Evolutionary conservation across 2,329 filamentous ascomycete species (phyloP).

Genomic region (Malbranchea cinnamomea): DNA sequence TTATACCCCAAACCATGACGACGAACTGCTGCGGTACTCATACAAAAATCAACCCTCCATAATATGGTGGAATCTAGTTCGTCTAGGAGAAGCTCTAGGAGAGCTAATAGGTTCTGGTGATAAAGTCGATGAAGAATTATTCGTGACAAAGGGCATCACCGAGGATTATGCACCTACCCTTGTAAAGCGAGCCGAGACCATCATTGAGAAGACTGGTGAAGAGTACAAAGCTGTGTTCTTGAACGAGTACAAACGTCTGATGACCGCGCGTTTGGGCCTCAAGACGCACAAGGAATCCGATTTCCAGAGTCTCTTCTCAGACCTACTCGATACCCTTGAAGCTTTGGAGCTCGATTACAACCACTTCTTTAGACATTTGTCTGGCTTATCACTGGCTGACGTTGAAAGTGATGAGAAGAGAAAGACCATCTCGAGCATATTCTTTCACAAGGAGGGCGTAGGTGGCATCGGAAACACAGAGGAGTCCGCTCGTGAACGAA

Average conservation of each 20-base stretch:
- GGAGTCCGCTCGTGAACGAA: conserved; percentile 46
- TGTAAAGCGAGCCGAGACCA: conserved; percentile 61
- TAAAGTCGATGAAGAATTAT: conserved; percentile 54
- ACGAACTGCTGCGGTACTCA: conserved; percentile 69
- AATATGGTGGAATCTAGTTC: conserved; percentile 97
- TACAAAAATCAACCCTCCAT: conserved; percentile 92
- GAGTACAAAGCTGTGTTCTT: conserved; percentile 84
- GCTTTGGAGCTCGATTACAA: conserved; percentile 80
- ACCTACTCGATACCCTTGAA: conserved; percentile 68
- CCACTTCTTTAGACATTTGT: conserved; percentile 76
- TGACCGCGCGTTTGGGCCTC: conserved; percentile 67
- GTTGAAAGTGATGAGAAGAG: conserved; percentile 51
- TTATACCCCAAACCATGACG: conserved; percentile 96
- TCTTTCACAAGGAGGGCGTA: conserved; percentile 66
- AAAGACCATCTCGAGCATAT: conserved; percentile 49
- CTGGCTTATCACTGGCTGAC: conserved; percentile 44
- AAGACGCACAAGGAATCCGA: conserved; percentile 54
- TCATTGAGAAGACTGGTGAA: conserved; percentile 68
- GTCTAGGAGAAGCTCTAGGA: conserved; percentile 75
- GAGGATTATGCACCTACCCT: conserved; percentile 56
- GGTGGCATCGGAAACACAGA: conserved; percentile 44
- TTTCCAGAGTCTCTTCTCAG: conserved; percentile 69
- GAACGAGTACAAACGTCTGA: conserved; percentile 73
- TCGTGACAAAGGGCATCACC: conserved; percentile 56
- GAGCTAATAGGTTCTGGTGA: conserved; percentile 71